Conservation (phyloP, 83 land plant genomes). For the Picea engelmannii region DNA sequence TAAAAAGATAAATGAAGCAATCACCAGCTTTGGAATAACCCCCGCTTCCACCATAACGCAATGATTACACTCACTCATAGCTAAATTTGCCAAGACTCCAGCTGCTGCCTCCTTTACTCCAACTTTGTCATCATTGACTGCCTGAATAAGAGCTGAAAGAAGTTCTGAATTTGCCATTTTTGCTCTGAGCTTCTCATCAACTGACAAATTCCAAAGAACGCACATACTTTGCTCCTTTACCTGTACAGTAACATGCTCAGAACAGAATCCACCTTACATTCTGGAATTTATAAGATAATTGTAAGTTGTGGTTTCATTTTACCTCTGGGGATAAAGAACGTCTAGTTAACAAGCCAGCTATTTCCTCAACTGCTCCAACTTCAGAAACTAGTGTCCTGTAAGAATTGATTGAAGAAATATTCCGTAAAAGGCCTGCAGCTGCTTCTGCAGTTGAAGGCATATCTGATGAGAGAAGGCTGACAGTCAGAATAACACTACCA, state of each 20-base stretch:
- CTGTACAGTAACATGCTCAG: constrained; percentile 35
- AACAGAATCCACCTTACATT: not conserved
- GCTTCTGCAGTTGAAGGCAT: constrained; percentile 69
- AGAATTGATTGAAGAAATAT: constrained; percentile 47
- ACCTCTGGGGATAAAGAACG: constrained; percentile 59
- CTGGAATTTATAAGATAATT: not conserved
- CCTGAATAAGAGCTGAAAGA: constrained; percentile 49
- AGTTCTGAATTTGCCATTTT: constrained; percentile 68
- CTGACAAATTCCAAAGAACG: constrained; percentile 78
- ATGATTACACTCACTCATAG: constrained; percentile 52
- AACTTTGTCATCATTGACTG: constrained; percentile 66
- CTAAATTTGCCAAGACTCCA: constrained; percentile 74
- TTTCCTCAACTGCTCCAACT: constrained; percentile 87
- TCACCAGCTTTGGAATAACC: constrained; percentile 74
- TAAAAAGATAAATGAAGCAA: constrained; percentile 8
- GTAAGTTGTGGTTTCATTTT: not conserved
- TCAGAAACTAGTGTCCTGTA: constrained; percentile 65
- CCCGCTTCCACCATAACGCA: constrained; percentile 73
- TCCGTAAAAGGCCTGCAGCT: constrained; percentile 82
- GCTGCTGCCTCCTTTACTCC: constrained; percentile 77
- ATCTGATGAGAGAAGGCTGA: constrained; percentile 68
- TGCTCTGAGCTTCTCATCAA: constrained; percentile 50
- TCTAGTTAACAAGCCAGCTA: constrained; percentile 59
- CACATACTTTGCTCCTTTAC: constrained; percentile 81
- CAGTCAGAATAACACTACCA: constrained; percentile 65